Percentiles rank a stretch among this genome's conserved stretches.
These are phyloP conservation scores for Parafenestella ontariensis DNA, from an alignment of 2,329 filamentous ascomycete genomes.

Conservation along the genomic window DNA sequence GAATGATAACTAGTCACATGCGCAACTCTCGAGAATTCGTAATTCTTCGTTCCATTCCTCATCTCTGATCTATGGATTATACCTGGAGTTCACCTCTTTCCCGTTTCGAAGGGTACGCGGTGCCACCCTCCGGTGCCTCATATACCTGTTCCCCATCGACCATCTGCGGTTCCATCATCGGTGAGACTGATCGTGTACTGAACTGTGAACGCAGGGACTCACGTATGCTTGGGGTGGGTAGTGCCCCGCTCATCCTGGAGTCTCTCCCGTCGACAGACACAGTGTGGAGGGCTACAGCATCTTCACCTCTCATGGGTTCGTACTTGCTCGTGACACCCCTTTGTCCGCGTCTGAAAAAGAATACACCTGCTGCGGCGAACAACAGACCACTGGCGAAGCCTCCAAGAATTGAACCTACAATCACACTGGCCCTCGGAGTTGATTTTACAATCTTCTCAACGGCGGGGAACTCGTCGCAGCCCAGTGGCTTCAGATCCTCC, in stretches of 20 bases:
- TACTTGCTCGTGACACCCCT: constrained; percentile 19
- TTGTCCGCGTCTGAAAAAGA: constrained; percentile 21
- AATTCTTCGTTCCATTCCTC: too few species aligned
- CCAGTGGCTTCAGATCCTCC: constrained; percentile 18
- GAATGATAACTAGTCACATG: too few species aligned
- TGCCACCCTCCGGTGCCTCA: constrained; percentile 28
- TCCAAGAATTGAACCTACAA: constrained; percentile 20
- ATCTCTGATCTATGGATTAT: constrained; percentile 24
- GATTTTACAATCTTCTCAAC: constrained; percentile 1
- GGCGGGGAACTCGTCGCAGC: constrained; percentile 22
- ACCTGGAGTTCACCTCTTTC: constrained; percentile 3
- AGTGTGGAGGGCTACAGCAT: constrained; percentile 13
- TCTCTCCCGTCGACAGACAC: constrained; percentile 3
- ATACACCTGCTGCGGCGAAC: constrained; percentile 14
- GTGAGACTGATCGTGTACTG: constrained; percentile 1
- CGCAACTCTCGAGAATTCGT: too few species aligned
- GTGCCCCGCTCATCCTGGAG: constrained; percentile 4
- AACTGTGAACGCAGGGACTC: constrained; percentile 6
- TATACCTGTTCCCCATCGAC: constrained; percentile 20
- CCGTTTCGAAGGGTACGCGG: constrained; percentile 11
- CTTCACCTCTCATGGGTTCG: constrained; percentile 15
- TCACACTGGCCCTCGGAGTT: constrained; percentile 9
- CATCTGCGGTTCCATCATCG: constrained; percentile 6
- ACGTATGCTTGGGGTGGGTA: constrained; percentile 6
- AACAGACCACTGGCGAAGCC: constrained; percentile 20